Evolutionary conservation across 2,329 filamentous ascomycete species (phyloP).

Genomic region (Claviceps sorghi): DNA sequence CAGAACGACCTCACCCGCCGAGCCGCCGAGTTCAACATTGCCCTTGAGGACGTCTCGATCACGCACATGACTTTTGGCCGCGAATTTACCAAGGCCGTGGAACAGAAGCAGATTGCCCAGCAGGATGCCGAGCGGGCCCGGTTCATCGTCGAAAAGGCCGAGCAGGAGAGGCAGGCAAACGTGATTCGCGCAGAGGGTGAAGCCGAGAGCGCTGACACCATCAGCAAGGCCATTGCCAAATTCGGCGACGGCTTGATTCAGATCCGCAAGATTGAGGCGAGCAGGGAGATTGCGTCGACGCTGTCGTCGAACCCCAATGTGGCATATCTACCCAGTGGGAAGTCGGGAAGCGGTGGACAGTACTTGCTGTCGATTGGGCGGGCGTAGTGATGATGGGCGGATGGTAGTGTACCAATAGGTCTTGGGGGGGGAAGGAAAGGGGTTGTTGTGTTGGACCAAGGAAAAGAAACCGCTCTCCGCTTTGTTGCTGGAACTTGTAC

Average conservation of each 20-base stretch:
- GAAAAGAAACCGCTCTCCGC: slow-evolving; percentile 1
- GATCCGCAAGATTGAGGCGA: slow-evolving; percentile 95
- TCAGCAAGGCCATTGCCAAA: slow-evolving; percentile 86
- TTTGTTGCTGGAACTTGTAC: slow-evolving; percentile 10
- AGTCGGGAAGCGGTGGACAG: slow-evolving; percentile 41
- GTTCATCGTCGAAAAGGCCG: slow-evolving; percentile 96
- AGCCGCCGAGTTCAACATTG: slow-evolving; percentile 95
- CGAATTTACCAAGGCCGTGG: slow-evolving; percentile 96
- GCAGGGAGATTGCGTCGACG: slow-evolving; percentile 86
- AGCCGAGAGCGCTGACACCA: slow-evolving; percentile 90
- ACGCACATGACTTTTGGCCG: slow-evolving; percentile 99
- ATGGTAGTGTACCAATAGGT: slow-evolving; percentile 6
- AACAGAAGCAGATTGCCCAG: slow-evolving; percentile 99
- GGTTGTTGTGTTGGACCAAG: not conserved
- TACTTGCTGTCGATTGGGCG: slow-evolving; percentile 39
- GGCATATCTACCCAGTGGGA: slow-evolving; percentile 74
- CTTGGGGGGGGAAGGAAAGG: not conserved
- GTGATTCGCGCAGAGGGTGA: slow-evolving; percentile 97
- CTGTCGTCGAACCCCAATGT: slow-evolving; percentile 87
- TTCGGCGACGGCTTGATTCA: slow-evolving; percentile 83
- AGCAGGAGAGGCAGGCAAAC: slow-evolving; percentile 97
- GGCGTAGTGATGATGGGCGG: slow-evolving; percentile 7
- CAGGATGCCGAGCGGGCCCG: slow-evolving; percentile 94
- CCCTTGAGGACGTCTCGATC: slow-evolving; percentile 95
- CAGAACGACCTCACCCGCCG: slow-evolving; percentile 82